Evolutionary conservation across 176 grass and related monocot species (phyloP), one percentile per base, ranked within the genome.

Genomic region (Tillandsia leiboldiana): DNA sequence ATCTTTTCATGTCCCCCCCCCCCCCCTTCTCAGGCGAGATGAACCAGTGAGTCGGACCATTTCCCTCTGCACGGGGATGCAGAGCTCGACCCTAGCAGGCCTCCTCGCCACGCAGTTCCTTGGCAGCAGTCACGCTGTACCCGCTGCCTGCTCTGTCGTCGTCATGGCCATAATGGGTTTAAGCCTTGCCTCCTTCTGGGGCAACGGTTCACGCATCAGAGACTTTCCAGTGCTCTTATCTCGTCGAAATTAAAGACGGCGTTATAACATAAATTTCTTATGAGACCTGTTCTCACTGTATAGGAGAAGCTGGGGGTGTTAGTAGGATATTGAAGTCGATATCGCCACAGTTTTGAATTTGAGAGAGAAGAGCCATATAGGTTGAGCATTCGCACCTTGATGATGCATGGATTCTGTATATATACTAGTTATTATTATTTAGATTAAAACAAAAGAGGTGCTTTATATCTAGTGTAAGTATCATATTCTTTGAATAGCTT

Each of bases 131-230:
- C 92, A 96, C 51, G 92, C 92, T 61, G 92, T 96, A 74, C 92
- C 92, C 8, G 87, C 92, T 14, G 92, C 92, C 61, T 91, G 88
- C 14, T 96, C 92, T 8, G 92, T 96, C 48, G 92, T 91, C 3
- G 72, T 91, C 50, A 96, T 96, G 92, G 92, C 88, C 22, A 86
- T 96, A 82, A 83, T 91, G 69, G 92, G 92, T 82, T 76, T 96
- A 56, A 86, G 85, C 22, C 80, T 96, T 63, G 92, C 83, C 63
- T 96, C 88, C 47, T 91, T 84, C 42, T 96, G 92, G 92, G 92
- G 88, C 57, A 86, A 52, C 28, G 92, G 85, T 15, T 84, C 50
- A 22, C 66, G 83, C 47, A 96, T 91, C 61, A 78, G 80, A 64
- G 92, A 96, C 65, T 13, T 76, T 1, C 14, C 53, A 53, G 29